A percentile compares a stretch with the other conserved stretches of the same genome.
These are phyloP conservation scores for Apiotrichum sp. DNA, from an alignment of 1,284 basidiomycete genomes.

Conservation along the genomic window DNA sequence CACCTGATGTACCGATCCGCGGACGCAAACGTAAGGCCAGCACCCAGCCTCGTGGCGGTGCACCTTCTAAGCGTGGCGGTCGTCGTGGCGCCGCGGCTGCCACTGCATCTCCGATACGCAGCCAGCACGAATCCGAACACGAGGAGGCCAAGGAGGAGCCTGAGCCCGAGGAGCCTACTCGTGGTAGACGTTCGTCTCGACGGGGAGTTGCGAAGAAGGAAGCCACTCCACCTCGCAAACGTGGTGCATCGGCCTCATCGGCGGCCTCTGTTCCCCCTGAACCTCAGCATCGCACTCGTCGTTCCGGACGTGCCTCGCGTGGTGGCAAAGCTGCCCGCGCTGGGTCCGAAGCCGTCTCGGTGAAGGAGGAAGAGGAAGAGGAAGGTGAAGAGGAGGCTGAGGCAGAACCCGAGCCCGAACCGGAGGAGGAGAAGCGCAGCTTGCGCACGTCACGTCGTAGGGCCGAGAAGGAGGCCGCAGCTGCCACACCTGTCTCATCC, in stretches of 20 bases:
- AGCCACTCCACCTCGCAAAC: conserved; percentile 26
- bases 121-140: conserved; percentile 6
- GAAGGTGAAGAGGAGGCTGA: conserved; percentile 12
- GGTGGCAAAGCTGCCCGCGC: conserved; percentile 30
- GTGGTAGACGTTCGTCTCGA: conserved; percentile 23
- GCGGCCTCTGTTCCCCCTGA: conserved; percentile 24
- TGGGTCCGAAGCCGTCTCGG: conserved; percentile 24
- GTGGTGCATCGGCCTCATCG: conserved; percentile 28
- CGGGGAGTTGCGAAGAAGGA: conserved; percentile 10
- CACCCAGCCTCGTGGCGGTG: conserved; percentile 17
- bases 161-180: conserved; percentile 12
- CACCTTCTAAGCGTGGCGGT: conserved; percentile 23
- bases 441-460: conserved; percentile 25
- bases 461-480: conserved; percentile 12
- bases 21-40: conserved; percentile 29
- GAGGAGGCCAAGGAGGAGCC: conserved; percentile 12
- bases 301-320: conserved; percentile 19
- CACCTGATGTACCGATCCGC: conserved; percentile 9
- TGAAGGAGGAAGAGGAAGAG: conserved; percentile 25
- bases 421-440: conserved; percentile 22
- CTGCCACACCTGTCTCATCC: conserved; percentile 13
- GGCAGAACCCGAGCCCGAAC: conserved; percentile 19
- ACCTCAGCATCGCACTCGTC: conserved; percentile 1
- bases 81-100: conserved; percentile 7
- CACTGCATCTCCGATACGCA: conserved; percentile 7